Base-by-base conservation (phyloP, 2,329 filamentous ascomycete genomes). In the Macrophomina phaseolina region DNA sequence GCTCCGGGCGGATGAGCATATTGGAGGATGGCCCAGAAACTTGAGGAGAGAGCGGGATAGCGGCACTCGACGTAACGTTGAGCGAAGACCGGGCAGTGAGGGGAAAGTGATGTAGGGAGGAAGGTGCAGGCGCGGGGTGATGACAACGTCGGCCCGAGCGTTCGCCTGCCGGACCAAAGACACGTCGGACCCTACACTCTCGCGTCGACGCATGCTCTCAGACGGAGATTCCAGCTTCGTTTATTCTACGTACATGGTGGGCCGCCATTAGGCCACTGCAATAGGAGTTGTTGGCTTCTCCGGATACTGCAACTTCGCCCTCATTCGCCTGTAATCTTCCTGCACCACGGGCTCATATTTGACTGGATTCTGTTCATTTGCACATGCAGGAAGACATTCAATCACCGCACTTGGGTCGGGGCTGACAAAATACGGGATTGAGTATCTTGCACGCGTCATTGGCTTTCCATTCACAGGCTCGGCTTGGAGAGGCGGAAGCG, bases 391-490 rank as follows among this genome's bases (percentile, higher is more conserved):
- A 6, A 66, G 55, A 18, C 64, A 66, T 70, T 86, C 83, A 62
- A 89, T 84, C 8, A 84, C 74, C 3, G 80, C 77, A 51, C 82
- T 78, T 2, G 81, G 77, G 68, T 87, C 82, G 0, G 86, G 84
- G 5, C 79, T 76, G 38, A 88, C 79, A 65, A 89, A 89, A 71
- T 87, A 89, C 0, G 86, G 85, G 63, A 89, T 88, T 8, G 86
- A 88, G 69, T 86, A 89, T 14, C 87, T 77, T 23, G 82, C 79
- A 38, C 77, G 76, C 2, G 83, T 85, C 78, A 85, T 82, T 3
- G 78, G 72, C 14, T 80, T 72, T 1, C 72, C 71, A 1, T 77
- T 81, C 4, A 52, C 53, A n/a, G 23, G 53, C n/a, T 46, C 55
- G 1, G 46, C 1, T 11, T 49, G 55, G 8, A 61, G 45, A 5